phyloP scores from a whole-genome alignment of 2,329 filamentous ascomycete species.

The Achaetomium macrosporum region DNA sequence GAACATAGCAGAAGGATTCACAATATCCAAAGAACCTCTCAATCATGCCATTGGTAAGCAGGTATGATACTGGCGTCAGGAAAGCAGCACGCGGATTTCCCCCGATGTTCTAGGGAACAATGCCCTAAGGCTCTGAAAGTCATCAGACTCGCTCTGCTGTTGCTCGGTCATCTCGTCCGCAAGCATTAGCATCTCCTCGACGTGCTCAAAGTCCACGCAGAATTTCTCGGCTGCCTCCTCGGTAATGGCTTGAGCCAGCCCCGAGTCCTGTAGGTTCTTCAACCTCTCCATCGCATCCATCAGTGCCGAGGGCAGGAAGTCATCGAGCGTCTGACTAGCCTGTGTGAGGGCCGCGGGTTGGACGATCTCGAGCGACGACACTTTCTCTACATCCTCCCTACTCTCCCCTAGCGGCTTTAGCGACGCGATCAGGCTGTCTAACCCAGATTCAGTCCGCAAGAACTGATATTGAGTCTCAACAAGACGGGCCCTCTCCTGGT shows the following conservation, averaged over 20 bases:
- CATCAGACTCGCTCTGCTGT: constrained; percentile 18
- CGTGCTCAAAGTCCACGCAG: constrained; percentile 71
- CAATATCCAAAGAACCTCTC: too few relatives aligned
- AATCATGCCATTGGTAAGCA: too few relatives aligned
- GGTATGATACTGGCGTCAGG: constrained; percentile 29
- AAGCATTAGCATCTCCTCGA: constrained; percentile 45
- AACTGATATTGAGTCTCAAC: constrained; percentile 64
- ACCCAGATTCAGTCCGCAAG: constrained; percentile 68
- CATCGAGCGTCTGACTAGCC: constrained; percentile 73
- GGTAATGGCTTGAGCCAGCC: constrained; percentile 67
- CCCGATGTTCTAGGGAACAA: constrained; percentile 55
- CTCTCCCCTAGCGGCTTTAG: constrained; percentile 38
- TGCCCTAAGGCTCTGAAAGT: constrained; percentile 33
- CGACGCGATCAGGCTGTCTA: constrained; percentile 57
- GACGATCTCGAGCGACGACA: constrained; percentile 51
- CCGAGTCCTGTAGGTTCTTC: constrained; percentile 64
- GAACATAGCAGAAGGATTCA: too few relatives aligned
- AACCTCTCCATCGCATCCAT: constrained; percentile 87
- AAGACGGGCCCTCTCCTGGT: constrained; percentile 51
- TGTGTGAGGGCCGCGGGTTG: constrained; percentile 55
- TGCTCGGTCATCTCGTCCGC: constrained; percentile 35
- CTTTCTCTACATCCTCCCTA: constrained; percentile 46
- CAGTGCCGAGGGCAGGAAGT: constrained; percentile 85
- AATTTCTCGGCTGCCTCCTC: constrained; percentile 80
- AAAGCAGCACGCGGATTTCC: constrained; percentile 55